Conservation (phyloP, 1,284 basidiomycete species). For the Puccinia coronata region DNA sequence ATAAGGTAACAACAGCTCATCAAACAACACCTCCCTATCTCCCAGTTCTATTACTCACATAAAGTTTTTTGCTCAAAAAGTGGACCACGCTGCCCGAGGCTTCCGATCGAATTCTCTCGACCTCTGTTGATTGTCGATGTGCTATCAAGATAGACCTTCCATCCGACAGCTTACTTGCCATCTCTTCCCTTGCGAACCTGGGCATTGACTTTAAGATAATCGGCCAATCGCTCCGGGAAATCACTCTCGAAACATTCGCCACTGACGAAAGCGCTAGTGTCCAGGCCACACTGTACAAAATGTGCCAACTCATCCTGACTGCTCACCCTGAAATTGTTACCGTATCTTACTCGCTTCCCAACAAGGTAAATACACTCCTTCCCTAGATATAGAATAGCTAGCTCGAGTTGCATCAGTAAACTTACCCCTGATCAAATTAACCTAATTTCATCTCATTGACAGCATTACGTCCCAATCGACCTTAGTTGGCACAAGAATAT, state of each 20-base stretch:
- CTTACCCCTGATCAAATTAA: not conserved
- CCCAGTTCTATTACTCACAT: conserved; percentile 64
- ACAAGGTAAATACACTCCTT: conserved; percentile 63
- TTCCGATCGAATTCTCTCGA: conserved; percentile 57
- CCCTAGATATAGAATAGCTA: not conserved
- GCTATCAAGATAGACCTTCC: conserved; percentile 67
- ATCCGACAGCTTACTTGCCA: conserved; percentile 61
- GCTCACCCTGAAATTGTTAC: conserved; percentile 68
- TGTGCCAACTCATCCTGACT: conserved; percentile 69
- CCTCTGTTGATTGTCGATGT: conserved; percentile 55
- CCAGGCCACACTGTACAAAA: conserved; percentile 86
- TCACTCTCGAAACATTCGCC: conserved; percentile 81
- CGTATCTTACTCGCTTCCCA: conserved; percentile 78
- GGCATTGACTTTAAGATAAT: conserved; percentile 58
- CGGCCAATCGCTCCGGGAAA: conserved; percentile 65
- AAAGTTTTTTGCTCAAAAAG: conserved; percentile 20
- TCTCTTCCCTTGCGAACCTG: conserved; percentile 51
- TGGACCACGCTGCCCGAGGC: conserved; percentile 52
- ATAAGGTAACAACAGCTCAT: conserved; percentile 63
- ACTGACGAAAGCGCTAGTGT: conserved; percentile 85
- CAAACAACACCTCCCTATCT: not conserved
- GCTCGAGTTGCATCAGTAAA: not conserved
- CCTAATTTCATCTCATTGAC: not conserved
- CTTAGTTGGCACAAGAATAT: conserved; percentile 52
- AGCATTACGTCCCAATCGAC: conserved; percentile 71